Percentiles rank a stretch among this genome's conserved stretches.
Conservation (phyloP, 139 green algal genomes). For the Nannochloris sp. region DNA sequence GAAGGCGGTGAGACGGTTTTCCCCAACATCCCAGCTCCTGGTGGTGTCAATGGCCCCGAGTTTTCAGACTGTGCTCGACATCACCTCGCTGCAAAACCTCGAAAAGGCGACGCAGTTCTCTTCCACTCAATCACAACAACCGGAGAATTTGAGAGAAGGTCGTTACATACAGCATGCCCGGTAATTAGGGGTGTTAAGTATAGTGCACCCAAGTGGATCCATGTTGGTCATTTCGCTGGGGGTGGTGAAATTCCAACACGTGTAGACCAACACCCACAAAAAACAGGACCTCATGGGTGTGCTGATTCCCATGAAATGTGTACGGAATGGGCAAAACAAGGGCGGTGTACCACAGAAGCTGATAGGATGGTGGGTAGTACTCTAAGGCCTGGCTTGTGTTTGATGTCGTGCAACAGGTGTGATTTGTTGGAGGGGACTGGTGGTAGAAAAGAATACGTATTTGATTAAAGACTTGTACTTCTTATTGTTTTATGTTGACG, state of each 20-base stretch:
- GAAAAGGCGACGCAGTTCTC: constrained; percentile 44
- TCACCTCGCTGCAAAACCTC: constrained; percentile 46
- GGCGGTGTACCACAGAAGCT: constrained; percentile 23
- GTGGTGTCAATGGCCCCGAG: constrained; percentile 25
- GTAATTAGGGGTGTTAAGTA: constrained; percentile 54
- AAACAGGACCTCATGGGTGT: constrained; percentile 1
- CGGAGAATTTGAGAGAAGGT: constrained; percentile 37
- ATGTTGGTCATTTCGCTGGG: no score
- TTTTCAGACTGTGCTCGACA: constrained; percentile 53
- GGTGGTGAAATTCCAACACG: neutral
- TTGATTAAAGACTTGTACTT: no score
- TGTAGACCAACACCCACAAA: neutral
- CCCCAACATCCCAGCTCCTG: constrained; percentile 49
- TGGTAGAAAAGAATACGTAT: neutral
- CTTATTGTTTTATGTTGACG: no score
- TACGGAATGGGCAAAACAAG: constrained; percentile 11
- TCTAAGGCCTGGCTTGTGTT: constrained; percentile 5
- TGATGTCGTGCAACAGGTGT: constrained; percentile 12
- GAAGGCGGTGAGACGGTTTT: constrained; percentile 72
- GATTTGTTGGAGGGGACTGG: neutral
- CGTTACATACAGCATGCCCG: constrained; percentile 59
- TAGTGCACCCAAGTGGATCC: constrained; percentile 44
- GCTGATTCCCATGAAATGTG: constrained; percentile 7
- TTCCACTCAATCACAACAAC: constrained; percentile 50
- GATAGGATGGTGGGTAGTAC: constrained; percentile 21